A percentile compares a stretch with the other conserved stretches of the same genome.
Evolutionary conservation across 2,329 filamentous ascomycete genomes (phyloP).

Genomic region (Ceratocystiopsis sp.): DNA sequence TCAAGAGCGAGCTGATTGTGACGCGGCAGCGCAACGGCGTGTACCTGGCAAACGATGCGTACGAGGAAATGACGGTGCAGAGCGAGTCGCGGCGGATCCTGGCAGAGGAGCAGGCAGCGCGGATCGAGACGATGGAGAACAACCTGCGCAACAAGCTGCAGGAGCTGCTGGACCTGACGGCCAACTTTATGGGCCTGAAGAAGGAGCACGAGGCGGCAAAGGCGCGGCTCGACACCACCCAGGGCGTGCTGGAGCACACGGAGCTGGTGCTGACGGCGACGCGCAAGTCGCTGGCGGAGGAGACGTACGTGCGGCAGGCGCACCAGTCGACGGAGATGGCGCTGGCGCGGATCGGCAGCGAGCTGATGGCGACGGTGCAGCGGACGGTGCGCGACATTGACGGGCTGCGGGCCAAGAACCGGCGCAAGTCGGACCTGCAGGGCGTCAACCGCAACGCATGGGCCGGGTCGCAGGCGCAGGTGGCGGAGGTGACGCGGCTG

Average conservation of each 20-base stretch:
- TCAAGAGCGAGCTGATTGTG: conserved; percentile 85
- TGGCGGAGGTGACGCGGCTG: conserved; percentile 56
- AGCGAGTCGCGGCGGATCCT: conserved; percentile 86
- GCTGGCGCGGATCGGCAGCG: conserved; percentile 54
- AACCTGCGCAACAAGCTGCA: conserved; percentile 89
- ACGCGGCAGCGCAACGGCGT: conserved; percentile 90
- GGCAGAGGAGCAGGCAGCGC: conserved; percentile 79
- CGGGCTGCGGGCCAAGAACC: conserved; percentile 71
- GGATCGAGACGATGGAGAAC: conserved; percentile 79
- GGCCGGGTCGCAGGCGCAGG: conserved; percentile 57
- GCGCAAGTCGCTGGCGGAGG: conserved; percentile 58
- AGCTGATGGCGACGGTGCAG: conserved; percentile 62
- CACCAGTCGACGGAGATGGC: conserved; percentile 72
- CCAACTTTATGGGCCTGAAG: conserved; percentile 73
- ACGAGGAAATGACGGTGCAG: conserved; percentile 79
- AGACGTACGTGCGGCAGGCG: conserved; percentile 62
- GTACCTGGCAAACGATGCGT: conserved; percentile 75
- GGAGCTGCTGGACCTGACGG: conserved; percentile 73
- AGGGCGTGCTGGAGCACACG: conserved; percentile 69
- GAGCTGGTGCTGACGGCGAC: conserved; percentile 70
- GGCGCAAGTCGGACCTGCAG: conserved; percentile 71
- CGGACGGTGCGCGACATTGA: conserved; percentile 66
- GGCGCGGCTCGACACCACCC: conserved; percentile 57
- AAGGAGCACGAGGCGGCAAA: conserved; percentile 74
- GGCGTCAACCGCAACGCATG: conserved; percentile 62